Base-by-base conservation (phyloP, 768 basidiomycete species). In the Nevesoporus exiguus region DNA sequence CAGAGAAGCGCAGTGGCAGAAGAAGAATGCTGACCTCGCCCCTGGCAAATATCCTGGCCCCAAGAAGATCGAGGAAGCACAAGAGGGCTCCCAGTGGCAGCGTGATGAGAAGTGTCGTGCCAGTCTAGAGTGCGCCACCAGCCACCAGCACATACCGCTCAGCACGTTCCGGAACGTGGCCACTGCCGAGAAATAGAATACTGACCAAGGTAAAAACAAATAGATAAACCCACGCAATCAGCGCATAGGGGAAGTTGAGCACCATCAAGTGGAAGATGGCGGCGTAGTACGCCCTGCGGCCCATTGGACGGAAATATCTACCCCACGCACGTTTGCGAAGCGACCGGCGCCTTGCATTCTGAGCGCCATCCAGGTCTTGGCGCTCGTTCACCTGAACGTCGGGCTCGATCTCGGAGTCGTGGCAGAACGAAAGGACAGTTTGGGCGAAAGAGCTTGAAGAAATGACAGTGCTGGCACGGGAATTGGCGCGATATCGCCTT, bases 141-240 rank as follows among this genome's bases (percentile, higher is more conserved):
- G 61, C 58, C 52, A 58, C 51, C 51, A 37, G 59, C 56, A 25
- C 49, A 50, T 54, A 47, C 31, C 24, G 54, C 55, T 53, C 52
- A 47, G 44, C n/a, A 33, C 33, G n/a, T n/a, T n/a, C n/a, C n/a
- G 9, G 33, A 33, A 11, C 33, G 13, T 22, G 29, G 37, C 24
- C 33, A 48, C 34, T 37, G 51, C 51, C 51, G 22, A 46, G 41
- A 39, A 6, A 40, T n/a, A 19, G 33, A 47, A n/a, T 37, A 76
- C 85, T 61, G 61, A 90, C 90, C 69, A 93, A 71, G 0, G 90
- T 92, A 62, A 91, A 87, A 11, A 89, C 82, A 61, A 92, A 90
- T 15, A 88, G 73, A 65, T 82, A 91, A 10, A 90, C 65, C 84
- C 86, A 91, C n/a, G 87, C 85, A n/a, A 74, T 65, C 54, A 92